Conservation (phyloP, 768 basidiomycete species). For the Inosperma sp. region DNA sequence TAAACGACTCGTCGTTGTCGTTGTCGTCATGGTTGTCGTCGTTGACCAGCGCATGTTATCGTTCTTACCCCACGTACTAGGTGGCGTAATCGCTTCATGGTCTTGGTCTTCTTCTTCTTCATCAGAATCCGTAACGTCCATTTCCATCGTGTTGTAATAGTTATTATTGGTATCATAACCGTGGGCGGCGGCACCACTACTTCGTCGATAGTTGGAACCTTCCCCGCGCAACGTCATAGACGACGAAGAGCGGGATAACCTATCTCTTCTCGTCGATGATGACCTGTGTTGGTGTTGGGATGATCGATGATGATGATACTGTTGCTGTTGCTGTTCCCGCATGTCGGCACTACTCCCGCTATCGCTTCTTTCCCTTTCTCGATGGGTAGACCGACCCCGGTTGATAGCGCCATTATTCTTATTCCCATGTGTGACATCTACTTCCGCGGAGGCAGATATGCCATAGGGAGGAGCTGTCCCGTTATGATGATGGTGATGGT, state of each 20-base stretch:
- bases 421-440: neutral
- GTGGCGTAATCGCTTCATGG: slow-evolving; percentile 62
- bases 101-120: slow-evolving; percentile 54
- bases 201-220: neutral
- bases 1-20: too few relatives aligned
- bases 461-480: neutral
- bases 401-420: neutral
- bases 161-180: neutral
- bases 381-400: slow-evolving; percentile 3
- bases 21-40: neutral
- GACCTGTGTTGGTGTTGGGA: neutral
- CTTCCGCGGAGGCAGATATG: slow-evolving; percentile 12
- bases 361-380: slow-evolving; percentile 8
- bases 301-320: slow-evolving; percentile 11
- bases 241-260: slow-evolving; percentile 6
- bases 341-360: slow-evolving; percentile 5
- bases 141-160: slow-evolving; percentile 8
- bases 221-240: slow-evolving; percentile 9
- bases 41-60: slow-evolving; percentile 37
- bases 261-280: neutral
- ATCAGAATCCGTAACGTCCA: slow-evolving; percentile 12
- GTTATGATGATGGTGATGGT: slow-evolving; percentile 6
- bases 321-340: neutral
- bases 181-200: neutral
- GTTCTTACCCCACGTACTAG: slow-evolving; percentile 45